A percentile compares a stretch with the other conserved stretches of the same genome.
Evolutionary conservation across 1,284 basidiomycete genomes (phyloP).

Genomic region (Apiotrichum gracile): DNA sequence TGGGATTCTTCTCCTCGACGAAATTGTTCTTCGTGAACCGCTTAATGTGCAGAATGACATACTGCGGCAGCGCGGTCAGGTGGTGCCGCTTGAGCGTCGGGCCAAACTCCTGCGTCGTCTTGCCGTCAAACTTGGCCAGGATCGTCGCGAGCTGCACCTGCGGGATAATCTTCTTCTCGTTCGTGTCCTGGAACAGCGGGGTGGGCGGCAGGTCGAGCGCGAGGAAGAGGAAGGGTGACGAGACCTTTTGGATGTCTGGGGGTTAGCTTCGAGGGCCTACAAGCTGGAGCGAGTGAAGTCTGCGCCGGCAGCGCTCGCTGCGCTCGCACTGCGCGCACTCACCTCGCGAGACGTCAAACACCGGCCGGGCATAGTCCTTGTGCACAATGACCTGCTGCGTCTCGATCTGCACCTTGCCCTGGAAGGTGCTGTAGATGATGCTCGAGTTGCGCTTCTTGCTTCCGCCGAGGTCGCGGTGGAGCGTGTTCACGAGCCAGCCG

Average conservation of each 20-base stretch:
- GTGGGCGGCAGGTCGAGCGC: constrained; percentile 93
- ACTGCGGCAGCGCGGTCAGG: constrained; percentile 78
- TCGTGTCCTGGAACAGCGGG: constrained; percentile 88
- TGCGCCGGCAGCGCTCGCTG: not conserved
- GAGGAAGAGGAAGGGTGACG: constrained; percentile 89
- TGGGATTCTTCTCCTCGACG: constrained; percentile 98
- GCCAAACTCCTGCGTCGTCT: constrained; percentile 74
- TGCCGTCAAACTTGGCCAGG: constrained; percentile 93
- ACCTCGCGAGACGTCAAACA: constrained; percentile 90
- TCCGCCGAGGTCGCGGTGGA: constrained; percentile 88
- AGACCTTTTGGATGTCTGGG: constrained; percentile 74
- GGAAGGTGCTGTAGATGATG: constrained; percentile 87
- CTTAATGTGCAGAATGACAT: constrained; percentile 92
- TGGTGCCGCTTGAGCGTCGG: constrained; percentile 85
- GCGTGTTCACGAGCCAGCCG: constrained; percentile 87
- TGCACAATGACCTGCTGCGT: constrained; percentile 84
- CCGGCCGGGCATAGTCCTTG: constrained; percentile 69
- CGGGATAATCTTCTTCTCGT: constrained; percentile 97
- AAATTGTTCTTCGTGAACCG: constrained; percentile 98
- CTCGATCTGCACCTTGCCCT: constrained; percentile 87
- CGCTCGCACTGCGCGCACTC: constrained; percentile 13
- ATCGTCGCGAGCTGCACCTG: constrained; percentile 89
- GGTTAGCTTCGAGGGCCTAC: constrained; percentile 12
- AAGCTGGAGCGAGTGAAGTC: not conserved
- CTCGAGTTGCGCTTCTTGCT: constrained; percentile 80